A percentile compares a stretch with the other conserved stretches of the same genome.
Evolutionary conservation across 2,329 filamentous ascomycete genomes (phyloP).

Genomic region (Blumeriella jaapii): DNA sequence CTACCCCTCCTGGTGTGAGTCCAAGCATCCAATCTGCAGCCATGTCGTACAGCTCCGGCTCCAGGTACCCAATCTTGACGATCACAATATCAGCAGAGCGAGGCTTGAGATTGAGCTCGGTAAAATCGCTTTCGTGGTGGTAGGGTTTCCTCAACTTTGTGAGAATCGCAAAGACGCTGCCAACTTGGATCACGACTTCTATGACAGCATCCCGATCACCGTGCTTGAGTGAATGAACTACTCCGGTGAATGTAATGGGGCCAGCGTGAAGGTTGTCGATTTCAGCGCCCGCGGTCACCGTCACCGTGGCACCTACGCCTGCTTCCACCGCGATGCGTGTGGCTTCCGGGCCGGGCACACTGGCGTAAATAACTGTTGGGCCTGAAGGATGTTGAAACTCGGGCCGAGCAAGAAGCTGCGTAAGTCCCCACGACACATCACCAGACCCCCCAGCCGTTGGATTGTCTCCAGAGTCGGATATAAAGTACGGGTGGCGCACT

Average conservation of each 20-base stretch:
- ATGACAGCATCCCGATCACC: constrained; percentile 36
- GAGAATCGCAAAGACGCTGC: constrained; percentile 39
- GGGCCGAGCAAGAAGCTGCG: constrained; percentile 32
- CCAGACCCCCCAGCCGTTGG: constrained; percentile 43
- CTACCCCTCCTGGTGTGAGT: constrained; percentile 41
- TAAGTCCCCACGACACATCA: constrained; percentile 41
- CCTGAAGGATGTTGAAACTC: constrained; percentile 32
- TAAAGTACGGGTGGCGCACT: constrained; percentile 35
- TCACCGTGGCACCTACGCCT: constrained; percentile 36
- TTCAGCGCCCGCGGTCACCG: constrained; percentile 39
- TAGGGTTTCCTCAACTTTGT: constrained; percentile 42
- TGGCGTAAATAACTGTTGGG: constrained; percentile 39
- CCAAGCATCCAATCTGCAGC: constrained; percentile 42
- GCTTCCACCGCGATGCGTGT: constrained; percentile 32
- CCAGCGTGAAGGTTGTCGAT: constrained; percentile 37
- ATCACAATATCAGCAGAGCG: constrained; percentile 38
- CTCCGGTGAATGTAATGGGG: constrained; percentile 39
- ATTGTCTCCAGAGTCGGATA: constrained; percentile 45
- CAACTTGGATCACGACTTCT: constrained; percentile 39
- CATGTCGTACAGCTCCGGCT: constrained; percentile 43
- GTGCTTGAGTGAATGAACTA: constrained; percentile 37
- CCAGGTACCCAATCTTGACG: constrained; percentile 45
- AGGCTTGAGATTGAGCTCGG: constrained; percentile 34
- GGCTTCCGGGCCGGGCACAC: constrained; percentile 36
- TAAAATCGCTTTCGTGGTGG: constrained; percentile 41